Percentiles rank a stretch among this genome's conserved stretches.
phyloP scores from a whole-genome alignment of 805 yeast genomes.

The Yarrowia osloensis region DNA sequence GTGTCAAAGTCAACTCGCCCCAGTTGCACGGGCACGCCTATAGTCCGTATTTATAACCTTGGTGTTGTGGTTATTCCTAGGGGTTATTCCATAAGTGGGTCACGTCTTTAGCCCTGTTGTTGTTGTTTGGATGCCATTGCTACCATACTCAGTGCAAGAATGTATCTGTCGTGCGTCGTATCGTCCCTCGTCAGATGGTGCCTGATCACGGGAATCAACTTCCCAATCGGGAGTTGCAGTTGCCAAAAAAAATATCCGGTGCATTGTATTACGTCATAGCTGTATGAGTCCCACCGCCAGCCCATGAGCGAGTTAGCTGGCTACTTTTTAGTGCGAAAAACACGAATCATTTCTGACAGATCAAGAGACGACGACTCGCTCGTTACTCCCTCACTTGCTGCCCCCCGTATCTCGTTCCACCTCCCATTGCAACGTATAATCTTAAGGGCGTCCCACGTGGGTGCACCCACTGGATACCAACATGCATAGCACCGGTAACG shows the following conservation, averaged over 20 bases:
- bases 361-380: too few species aligned
- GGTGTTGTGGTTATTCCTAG: not conserved
- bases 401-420: not conserved
- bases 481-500: constrained; percentile 16
- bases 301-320: too few species aligned
- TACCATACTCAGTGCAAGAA: too few species aligned
- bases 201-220: not conserved
- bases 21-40: not conserved
- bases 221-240: constrained; percentile 3
- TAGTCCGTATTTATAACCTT: constrained; percentile 10
- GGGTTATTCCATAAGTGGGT: too few species aligned
- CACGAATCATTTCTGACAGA: too few species aligned
- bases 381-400: too few species aligned
- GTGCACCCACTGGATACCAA: not conserved
- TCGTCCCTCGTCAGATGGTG: too few species aligned
- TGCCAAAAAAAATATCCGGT: not conserved
- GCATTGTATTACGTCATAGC: constrained; percentile 6
- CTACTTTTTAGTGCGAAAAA: too few species aligned
- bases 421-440: not conserved
- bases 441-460: constrained; percentile 14
- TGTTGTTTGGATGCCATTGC: too few species aligned
- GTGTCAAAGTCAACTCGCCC: too few species aligned
- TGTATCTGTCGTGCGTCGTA: too few species aligned
- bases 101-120: too few species aligned
- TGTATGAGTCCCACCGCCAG: not conserved